Conservation (phyloP, 2,329 filamentous ascomycete genomes). For the Aspergillus amoenus region DNA sequence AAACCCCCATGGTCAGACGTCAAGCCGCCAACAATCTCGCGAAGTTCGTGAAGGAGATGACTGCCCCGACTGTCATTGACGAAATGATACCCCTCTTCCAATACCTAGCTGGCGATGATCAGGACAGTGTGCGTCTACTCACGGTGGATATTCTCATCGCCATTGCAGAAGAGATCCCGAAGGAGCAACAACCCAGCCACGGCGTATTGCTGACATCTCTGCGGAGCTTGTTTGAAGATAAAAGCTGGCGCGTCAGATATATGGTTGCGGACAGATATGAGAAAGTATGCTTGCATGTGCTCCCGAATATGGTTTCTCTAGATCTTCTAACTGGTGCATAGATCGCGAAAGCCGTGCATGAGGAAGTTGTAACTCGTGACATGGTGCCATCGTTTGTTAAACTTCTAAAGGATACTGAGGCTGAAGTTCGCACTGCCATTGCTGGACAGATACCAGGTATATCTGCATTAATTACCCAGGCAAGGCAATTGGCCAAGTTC, state of each 20-base stretch:
- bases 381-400: constrained; percentile 96
- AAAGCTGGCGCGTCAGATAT: constrained; percentile 98
- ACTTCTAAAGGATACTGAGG: constrained; percentile 95
- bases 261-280: constrained; percentile 99
- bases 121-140: constrained; percentile 92
- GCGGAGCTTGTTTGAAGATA: constrained; percentile 93
- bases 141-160: constrained; percentile 96
- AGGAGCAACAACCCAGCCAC: constrained; percentile 96
- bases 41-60: constrained; percentile 98
- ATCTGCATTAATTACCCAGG: constrained; percentile 9
- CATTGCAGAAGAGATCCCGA: constrained; percentile 94
- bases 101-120: constrained; percentile 92
- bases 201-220: constrained; percentile 88
- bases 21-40: constrained; percentile 94
- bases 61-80: constrained; percentile 83
- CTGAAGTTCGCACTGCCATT: constrained; percentile 94
- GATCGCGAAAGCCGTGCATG: constrained; percentile 98
- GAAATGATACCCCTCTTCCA: constrained; percentile 99
- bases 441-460: constrained; percentile 89
- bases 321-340: constrained; percentile 39
- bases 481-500: constrained; percentile 20
- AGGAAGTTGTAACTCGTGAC: constrained; percentile 91
- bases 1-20: constrained; percentile 97
- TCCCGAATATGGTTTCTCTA: neutral
- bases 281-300: constrained; percentile 63